Evolutionary conservation across 768 basidiomycete species (phyloP), one percentile per base, ranked within the genome.

Genomic region (Boletus fagicola): DNA sequence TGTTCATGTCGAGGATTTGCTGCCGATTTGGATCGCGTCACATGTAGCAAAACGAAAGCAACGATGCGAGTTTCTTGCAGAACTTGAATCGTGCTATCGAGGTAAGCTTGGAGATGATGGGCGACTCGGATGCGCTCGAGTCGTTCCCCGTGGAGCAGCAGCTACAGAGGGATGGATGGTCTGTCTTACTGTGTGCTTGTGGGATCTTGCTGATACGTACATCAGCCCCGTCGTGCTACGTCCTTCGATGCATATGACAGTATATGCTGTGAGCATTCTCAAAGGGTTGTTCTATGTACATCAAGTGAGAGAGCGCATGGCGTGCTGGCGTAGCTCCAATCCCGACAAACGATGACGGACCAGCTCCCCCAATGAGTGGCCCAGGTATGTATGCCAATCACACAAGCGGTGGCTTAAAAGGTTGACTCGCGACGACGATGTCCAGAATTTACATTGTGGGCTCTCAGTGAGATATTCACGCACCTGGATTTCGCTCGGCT

Each of bases 171-270:
- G 82, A 80, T 57, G 80, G 81, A 52, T 77, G 84, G 88, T 88
- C 40, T 51, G 82, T 68, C 9, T 13, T n/a, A 12, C 13, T 18
- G 28, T 24, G 18, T 1, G 26, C 2, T 13, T 22, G 39, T 48
- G 44, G 24, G 4, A 15, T 35, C 12, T 40, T 13, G 38, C 46
- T 68, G 31, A 62, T 26, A 51, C 30, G 12, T 12, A 45, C 22
- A 5, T 16, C 54, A 92, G 90, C 20, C 90, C 90, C 12, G 78
- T 90, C 33, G 85, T 85, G 9, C 62, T 90, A 26, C 86, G 89
- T 24, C 80, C 87, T 1, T 80, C 82, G 22, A 62, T 69, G 20
- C 70, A 82, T 1, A 73, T 76, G 1, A 71, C 81, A 26, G 78
- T 80, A 2, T 85, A 88, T 59, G 85, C 85, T 24, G 81, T 84